These are phyloP conservation scores for Saccharomycopsis hybrid DNA, from an alignment of 1,139 yeast species.

Conservation along the genomic window DNA sequence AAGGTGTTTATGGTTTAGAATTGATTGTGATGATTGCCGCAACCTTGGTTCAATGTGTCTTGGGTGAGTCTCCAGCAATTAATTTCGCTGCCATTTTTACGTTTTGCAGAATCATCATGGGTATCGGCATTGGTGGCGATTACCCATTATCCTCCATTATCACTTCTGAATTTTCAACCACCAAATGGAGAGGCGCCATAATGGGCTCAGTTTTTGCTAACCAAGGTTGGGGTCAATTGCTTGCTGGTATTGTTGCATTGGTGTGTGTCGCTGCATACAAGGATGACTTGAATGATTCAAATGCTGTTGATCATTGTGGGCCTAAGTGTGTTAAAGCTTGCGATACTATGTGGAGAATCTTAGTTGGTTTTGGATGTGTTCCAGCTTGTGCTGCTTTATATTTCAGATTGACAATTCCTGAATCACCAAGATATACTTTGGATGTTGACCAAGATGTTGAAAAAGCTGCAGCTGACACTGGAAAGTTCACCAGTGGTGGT, in stretches of 20 bases:
- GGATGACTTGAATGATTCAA: slow-evolving; percentile 44
- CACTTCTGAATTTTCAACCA: slow-evolving; percentile 82
- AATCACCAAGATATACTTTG: slow-evolving; percentile 83
- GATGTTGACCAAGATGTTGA: slow-evolving; percentile 61
- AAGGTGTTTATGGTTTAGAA: slow-evolving; percentile 81
- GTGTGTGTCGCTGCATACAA: slow-evolving; percentile 69
- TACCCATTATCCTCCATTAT: slow-evolving; percentile 94
- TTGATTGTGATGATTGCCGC: slow-evolving; percentile 78
- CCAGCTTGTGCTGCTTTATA: slow-evolving; percentile 80
- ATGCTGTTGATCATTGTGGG: slow-evolving; percentile 50
- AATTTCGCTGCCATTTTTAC: slow-evolving; percentile 65
- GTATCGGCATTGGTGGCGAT: slow-evolving; percentile 99
- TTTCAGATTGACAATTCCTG: slow-evolving; percentile 89
- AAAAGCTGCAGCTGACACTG: slow-evolving; percentile 56
- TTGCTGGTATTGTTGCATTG: slow-evolving; percentile 79
- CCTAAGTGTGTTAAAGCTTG: slow-evolving; percentile 63
- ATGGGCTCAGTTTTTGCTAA: slow-evolving; percentile 92
- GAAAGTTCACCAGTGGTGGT: slow-evolving; percentile 40
- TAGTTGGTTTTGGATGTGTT: slow-evolving; percentile 76
- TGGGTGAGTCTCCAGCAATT: slow-evolving; percentile 65
- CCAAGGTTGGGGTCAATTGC: slow-evolving; percentile 87
- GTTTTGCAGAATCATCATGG: slow-evolving; percentile 78
- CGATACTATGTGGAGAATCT: slow-evolving; percentile 92
- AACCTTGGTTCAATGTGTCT: slow-evolving; percentile 65
- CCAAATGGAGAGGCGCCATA: slow-evolving; percentile 94